Evolutionary conservation across 805 yeast genomes (phyloP).

Genomic region (Candida piceae): DNA sequence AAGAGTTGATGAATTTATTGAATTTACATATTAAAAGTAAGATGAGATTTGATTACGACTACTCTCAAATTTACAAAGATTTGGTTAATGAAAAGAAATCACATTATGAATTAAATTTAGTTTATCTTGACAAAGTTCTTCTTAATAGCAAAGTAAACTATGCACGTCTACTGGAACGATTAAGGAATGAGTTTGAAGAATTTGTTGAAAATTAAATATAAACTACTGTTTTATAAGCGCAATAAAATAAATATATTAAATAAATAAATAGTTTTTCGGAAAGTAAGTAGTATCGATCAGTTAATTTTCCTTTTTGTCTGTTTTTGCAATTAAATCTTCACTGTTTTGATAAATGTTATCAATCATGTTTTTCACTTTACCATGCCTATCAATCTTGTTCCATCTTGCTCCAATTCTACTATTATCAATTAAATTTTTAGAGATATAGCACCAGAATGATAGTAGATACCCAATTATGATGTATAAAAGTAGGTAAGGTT

Average conservation of each 20-base stretch:
- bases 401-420: conserved; percentile 24
- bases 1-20: conserved; percentile 22
- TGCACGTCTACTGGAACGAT: conserved; percentile 3
- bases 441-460: conserved; percentile 10
- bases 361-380: conserved; percentile 20
- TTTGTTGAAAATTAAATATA: no score
- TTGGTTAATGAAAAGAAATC: conserved; percentile 9
- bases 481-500: conserved; percentile 21
- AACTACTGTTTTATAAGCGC: no score
- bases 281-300: neutral
- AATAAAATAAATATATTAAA: no score
- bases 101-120: conserved; percentile 12
- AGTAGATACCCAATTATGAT: no score
- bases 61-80: conserved; percentile 12
- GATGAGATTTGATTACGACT: conserved; percentile 16
- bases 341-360: conserved; percentile 17
- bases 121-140: conserved; percentile 6
- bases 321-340: conserved; percentile 4
- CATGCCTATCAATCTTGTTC: conserved; percentile 26
- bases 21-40: conserved; percentile 13
- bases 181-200: conserved; percentile 6
- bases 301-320: neutral
- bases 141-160: conserved; percentile 7
- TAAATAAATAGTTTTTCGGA: no score
- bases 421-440: conserved; percentile 14